Base-by-base conservation (phyloP, 148 eudicot species). In the Salicornia ramosissima region DNA sequence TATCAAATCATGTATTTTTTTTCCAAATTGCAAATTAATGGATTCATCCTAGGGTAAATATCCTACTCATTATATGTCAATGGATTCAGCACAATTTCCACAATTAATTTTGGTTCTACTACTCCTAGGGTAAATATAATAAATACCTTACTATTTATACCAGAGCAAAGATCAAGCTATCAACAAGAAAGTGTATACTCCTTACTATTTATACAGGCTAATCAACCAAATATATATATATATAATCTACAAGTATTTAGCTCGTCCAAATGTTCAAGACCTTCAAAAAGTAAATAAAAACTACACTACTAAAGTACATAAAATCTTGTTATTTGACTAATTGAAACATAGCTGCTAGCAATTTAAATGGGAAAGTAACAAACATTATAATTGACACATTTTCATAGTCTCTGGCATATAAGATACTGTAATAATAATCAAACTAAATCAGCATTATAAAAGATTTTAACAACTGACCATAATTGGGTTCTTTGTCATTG, bases 401-500 rank as follows among this genome's bases (percentile, higher is more conserved):
- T 53, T 39, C 3, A 7, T 22, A 18, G 33, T 53, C 14, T 13
- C 34, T 19, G 26, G 34, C 29, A 49, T 21, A 36, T 36, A 33
- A 7, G 18, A 24, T 24, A 49, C n/a, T n/a, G n/a, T n/a, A 47
- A 39, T 29, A 16, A 43, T 3, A 19, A 54, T 25, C 33, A 25
- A 46, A 51, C 39, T 1, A 28, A 6, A 66, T 56, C 18, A 72
- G 45, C 51, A 55, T 9, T 36, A 65, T 18, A 65, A 52, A 75
- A 60, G 52, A 22, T 71, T 71, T 64, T 53, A 71, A 68, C 72
- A 78, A 70, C 81, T 84, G 83, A 94, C 99, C 99, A 94, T 88
- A 54, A 94, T 86, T 49, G 99, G 99, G 64, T 88, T 87, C 89
- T 91, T 94, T 33, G 99, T 94, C 99, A 94, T 94, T 39, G 99